phyloP scores from a whole-genome alignment of 768 basidiomycete genomes.

The Naganishia randhawae region DNA sequence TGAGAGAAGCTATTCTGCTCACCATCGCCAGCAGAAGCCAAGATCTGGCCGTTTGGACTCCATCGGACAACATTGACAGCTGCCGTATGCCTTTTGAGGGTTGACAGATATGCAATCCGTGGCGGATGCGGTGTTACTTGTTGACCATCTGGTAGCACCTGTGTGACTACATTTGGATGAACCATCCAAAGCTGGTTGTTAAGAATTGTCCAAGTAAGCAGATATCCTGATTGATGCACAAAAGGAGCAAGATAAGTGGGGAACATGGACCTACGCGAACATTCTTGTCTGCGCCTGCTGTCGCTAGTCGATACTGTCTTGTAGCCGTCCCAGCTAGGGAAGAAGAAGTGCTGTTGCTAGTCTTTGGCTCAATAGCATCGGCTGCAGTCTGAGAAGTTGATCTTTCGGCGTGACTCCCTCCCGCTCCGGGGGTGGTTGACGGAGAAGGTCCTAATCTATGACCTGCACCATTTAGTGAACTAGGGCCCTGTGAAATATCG shows the following conservation, averaged over 20 bases:
- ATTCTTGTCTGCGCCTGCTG: constrained; percentile 93
- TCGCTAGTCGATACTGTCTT: constrained; percentile 82
- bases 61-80: constrained; percentile 95
- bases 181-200: constrained; percentile 79
- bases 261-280: constrained; percentile 69
- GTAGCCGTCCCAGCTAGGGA: constrained; percentile 25
- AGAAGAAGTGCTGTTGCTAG: constrained; percentile 18
- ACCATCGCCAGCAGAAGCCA: constrained; percentile 98
- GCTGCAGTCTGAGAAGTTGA: not conserved
- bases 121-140: constrained; percentile 59
- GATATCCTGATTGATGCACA: not conserved
- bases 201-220: not conserved
- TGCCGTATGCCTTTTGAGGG: constrained; percentile 84
- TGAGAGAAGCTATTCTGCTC: constrained; percentile 39
- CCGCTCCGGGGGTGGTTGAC: constrained; percentile 12
- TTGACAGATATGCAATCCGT: constrained; percentile 94
- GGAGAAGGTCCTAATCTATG: not conserved
- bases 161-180: constrained; percentile 77
- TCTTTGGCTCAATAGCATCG: not conserved
- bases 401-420: not conserved
- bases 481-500: not conserved
- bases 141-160: constrained; percentile 49
- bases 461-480: not conserved
- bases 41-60: constrained; percentile 89
- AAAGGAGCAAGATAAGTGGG: not conserved